phyloP scores from a whole-genome alignment of 768 basidiomycete species.

The Nidula microcarpa region DNA sequence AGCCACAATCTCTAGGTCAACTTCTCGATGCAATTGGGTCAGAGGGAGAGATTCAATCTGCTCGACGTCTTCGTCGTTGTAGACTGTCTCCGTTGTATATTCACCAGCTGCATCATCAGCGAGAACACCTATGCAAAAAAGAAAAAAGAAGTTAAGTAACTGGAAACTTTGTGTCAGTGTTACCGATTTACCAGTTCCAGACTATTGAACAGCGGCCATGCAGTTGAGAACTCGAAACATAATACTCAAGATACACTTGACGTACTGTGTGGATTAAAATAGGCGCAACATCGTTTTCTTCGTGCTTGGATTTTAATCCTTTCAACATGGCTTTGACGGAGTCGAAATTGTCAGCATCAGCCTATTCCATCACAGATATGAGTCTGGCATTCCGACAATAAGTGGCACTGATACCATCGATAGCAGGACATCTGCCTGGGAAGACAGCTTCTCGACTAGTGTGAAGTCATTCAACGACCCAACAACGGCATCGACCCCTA shows the following conservation, averaged over 20 bases:
- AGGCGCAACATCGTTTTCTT: conserved; percentile 36
- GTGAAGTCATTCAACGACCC: conserved; percentile 43
- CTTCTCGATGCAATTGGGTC: conserved; percentile 44
- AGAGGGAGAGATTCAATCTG: conserved; percentile 43
- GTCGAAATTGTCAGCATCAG: conserved; percentile 38
- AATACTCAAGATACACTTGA: neutral
- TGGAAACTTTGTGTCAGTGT: no score
- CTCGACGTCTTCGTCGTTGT: conserved; percentile 44
- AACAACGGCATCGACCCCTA: conserved; percentile 32
- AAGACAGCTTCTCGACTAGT: conserved; percentile 39
- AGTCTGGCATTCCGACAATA: no score
- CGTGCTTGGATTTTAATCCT: conserved; percentile 47
- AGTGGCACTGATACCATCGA: no score
- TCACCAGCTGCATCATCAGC: conserved; percentile 43
- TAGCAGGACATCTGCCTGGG: conserved; percentile 32
- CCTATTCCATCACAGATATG: conserved; percentile 12
- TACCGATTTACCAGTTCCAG: conserved; percentile 40
- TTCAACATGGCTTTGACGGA: conserved; percentile 43
- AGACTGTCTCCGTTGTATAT: conserved; percentile 31
- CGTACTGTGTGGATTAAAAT: conserved; percentile 63
- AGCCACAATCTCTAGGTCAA: conserved; percentile 41
- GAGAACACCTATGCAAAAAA: no score
- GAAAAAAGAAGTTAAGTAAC: no score
- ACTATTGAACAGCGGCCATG: conserved; percentile 22
- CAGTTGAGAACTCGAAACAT: no score